These are phyloP conservation scores for Stygiomarasmius scandens DNA, from an alignment of 1,284 basidiomycete genomes.

Conservation along the genomic window DNA sequence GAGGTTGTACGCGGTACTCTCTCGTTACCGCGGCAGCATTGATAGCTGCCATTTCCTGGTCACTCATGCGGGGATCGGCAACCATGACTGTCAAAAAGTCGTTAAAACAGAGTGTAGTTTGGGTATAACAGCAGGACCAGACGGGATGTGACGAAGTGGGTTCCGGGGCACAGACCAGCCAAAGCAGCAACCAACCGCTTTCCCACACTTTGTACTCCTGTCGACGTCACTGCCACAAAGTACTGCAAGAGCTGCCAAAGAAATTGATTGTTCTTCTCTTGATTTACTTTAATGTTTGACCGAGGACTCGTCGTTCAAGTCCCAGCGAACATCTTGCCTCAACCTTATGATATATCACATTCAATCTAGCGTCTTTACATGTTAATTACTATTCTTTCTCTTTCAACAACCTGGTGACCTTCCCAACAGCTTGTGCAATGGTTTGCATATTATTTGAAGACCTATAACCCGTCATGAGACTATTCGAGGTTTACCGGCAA, in stretches of 20 bases:
- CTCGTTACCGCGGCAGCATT: slow-evolving; percentile 87
- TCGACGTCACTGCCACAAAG: not conserved
- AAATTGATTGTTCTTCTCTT: too few species aligned
- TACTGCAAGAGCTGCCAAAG: not conserved
- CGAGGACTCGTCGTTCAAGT: too few species aligned
- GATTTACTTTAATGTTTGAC: too few species aligned
- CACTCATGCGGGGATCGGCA: slow-evolving; percentile 62
- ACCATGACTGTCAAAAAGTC: slow-evolving; percentile 40
- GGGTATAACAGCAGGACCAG: slow-evolving; percentile 1
- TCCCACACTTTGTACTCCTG: not conserved
- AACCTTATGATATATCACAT: too few species aligned
- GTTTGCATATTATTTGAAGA: slow-evolving; percentile 38
- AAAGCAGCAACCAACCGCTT: not conserved
- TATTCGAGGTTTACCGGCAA: not conserved
- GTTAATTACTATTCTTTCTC: not conserved
- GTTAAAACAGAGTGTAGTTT: slow-evolving; percentile 16
- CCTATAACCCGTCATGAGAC: slow-evolving; percentile 32
- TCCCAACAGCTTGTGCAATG: slow-evolving; percentile 34
- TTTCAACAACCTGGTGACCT: slow-evolving; percentile 26
- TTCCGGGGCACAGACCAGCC: not conserved
- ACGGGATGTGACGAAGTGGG: not conserved
- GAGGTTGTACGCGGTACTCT: slow-evolving; percentile 85
- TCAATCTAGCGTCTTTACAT: too few species aligned
- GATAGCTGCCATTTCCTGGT: slow-evolving; percentile 79
- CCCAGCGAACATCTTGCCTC: too few species aligned